phyloP scores from a whole-genome alignment of 176 grass and related monocot genomes.

The Carex kokanica region DNA sequence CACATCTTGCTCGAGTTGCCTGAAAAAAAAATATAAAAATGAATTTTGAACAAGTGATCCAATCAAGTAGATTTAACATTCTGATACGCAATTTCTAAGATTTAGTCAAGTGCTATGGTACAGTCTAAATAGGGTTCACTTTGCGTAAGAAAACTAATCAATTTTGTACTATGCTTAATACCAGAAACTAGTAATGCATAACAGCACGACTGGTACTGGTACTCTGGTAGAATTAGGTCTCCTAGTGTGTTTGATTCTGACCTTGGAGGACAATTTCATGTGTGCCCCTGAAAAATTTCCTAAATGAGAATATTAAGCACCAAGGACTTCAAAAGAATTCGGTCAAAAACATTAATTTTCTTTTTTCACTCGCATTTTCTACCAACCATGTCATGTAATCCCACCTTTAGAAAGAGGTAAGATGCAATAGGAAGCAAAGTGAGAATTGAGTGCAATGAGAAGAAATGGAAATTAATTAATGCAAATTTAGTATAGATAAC shows the following conservation, averaged over 20 bases:
- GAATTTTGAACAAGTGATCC: not conserved
- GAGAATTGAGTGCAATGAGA: not conserved
- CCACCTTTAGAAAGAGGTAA: not conserved
- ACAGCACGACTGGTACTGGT: not conserved
- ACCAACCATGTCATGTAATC: not conserved
- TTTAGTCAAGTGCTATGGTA: not conserved
- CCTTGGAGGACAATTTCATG: not conserved
- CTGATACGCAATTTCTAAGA: not conserved
- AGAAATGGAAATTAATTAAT: not conserved
- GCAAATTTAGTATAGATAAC: not conserved
- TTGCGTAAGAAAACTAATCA: too few species aligned
- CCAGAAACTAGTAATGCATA: not conserved
- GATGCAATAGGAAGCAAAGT: not conserved
- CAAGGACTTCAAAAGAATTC: not conserved
- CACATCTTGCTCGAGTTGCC: slow-evolving; percentile 80
- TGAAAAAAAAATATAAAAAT: slow-evolving; percentile 27
- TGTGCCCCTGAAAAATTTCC: not conserved
- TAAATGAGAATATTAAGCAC: not conserved
- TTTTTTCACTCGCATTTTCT: not conserved
- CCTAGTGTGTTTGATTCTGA: not conserved
- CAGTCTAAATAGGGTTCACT: not conserved
- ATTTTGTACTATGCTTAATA: too few species aligned
- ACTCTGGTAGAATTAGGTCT: not conserved
- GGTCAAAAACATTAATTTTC: not conserved
- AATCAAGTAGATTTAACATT: not conserved